Percentiles rank a stretch among this genome's conserved stretches.
These are phyloP conservation scores for Serendipita indica DNA, from an alignment of 768 basidiomycete species.

Conservation along the genomic window DNA sequence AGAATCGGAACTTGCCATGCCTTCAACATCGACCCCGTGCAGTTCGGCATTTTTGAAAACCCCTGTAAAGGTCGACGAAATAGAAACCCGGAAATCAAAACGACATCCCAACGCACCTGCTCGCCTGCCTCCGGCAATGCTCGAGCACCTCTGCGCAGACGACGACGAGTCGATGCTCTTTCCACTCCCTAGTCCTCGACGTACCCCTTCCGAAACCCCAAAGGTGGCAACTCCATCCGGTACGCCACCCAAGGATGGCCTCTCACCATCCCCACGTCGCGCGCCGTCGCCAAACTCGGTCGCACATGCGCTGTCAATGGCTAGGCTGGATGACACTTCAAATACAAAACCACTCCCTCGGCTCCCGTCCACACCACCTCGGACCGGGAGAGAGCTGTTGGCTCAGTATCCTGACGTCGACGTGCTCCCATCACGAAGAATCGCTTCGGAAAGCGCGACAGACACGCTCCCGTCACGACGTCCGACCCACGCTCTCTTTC, in stretches of 20 bases:
- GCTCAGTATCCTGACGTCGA: slow-evolving; percentile 3
- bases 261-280: not conserved
- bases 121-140: not conserved
- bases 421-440: not conserved
- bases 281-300: not conserved
- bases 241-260: not conserved
- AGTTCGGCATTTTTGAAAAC: not conserved
- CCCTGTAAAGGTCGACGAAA: not conserved
- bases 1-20: not conserved
- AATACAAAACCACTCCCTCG: not conserved
- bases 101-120: not conserved
- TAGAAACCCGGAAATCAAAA: not conserved
- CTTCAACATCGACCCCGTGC: not conserved
- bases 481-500: not conserved
- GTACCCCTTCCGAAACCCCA: slow-evolving; percentile 28
- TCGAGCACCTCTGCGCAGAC: slow-evolving; percentile 6
- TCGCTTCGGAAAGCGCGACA: not conserved
- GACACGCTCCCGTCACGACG: not conserved
- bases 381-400: not conserved
- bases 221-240: not conserved
- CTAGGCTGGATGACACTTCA: not conserved
- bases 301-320: not conserved
- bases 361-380: not conserved
- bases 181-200: slow-evolving; percentile 43
- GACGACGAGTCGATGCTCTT: slow-evolving; percentile 44